These are phyloP conservation scores for Coniochaeta pulveracea DNA, from an alignment of 2,329 filamentous ascomycete genomes.

Conservation along the genomic window DNA sequence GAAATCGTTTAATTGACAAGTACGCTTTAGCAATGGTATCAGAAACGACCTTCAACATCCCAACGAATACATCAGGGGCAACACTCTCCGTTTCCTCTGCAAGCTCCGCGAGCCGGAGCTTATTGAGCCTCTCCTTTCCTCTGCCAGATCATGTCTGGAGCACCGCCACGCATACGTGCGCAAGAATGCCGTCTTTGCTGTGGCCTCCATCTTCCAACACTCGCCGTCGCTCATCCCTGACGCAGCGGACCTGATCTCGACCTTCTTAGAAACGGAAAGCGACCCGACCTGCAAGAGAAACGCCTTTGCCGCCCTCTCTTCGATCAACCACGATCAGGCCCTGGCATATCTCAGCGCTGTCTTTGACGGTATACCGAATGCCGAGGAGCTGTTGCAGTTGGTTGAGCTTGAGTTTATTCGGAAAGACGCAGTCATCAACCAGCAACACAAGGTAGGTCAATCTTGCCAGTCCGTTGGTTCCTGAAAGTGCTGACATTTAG, in stretches of 20 bases:
- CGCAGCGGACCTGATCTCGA: conserved; percentile 80
- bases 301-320: conserved; percentile 82
- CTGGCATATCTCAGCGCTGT: conserved; percentile 77
- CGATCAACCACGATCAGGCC: conserved; percentile 88
- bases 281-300: conserved; percentile 97
- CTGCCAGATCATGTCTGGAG: conserved; percentile 83
- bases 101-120: conserved; percentile 93
- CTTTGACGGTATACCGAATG: conserved; percentile 88
- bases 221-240: conserved; percentile 89
- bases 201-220: conserved; percentile 85
- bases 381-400: conserved; percentile 85
- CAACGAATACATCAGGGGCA: conserved; percentile 96
- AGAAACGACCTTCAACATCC: conserved; percentile 94
- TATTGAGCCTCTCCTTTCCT: conserved; percentile 89
- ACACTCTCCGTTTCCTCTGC: conserved; percentile 94
- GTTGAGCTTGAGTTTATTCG: conserved; percentile 95
- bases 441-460: conserved; percentile 71
- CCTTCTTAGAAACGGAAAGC: conserved; percentile 82
- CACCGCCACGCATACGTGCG: conserved; percentile 96
- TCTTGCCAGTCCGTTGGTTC: neutral
- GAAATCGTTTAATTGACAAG: no score
- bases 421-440: conserved; percentile 91
- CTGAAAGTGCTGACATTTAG: conserved; percentile 14
- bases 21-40: conserved; percentile 83
- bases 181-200: conserved; percentile 94